Conservation (phyloP, 1,284 basidiomycete genomes). For the Malassezia globosa region DNA sequence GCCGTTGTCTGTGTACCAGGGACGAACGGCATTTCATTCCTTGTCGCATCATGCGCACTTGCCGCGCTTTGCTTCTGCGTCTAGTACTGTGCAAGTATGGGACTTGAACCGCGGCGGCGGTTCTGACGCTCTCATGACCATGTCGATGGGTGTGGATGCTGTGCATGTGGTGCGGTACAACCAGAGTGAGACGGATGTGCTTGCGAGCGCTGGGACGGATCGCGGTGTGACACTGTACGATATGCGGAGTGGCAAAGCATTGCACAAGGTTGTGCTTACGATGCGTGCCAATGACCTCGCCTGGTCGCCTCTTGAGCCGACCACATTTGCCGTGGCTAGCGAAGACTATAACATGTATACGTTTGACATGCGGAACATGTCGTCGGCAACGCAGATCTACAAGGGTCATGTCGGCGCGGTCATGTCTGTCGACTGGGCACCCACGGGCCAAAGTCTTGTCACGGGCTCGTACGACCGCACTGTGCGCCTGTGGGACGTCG, state of each 20-base stretch:
- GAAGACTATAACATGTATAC: slow-evolving; percentile 99
- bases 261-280: slow-evolving; percentile 79
- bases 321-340: slow-evolving; percentile 76
- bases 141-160: slow-evolving; percentile 58
- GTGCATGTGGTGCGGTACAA: slow-evolving; percentile 83
- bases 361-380: slow-evolving; percentile 81
- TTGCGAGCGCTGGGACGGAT: slow-evolving; percentile 86
- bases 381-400: slow-evolving; percentile 79
- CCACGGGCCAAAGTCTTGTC: slow-evolving; percentile 90
- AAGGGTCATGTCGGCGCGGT: slow-evolving; percentile 94
- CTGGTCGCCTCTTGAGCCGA: slow-evolving; percentile 93
- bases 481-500: slow-evolving; percentile 81
- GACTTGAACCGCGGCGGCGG: slow-evolving; percentile 71
- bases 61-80: slow-evolving; percentile 82
- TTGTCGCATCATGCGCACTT: slow-evolving; percentile 86
- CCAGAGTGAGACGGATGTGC: slow-evolving; percentile 77
- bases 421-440: slow-evolving; percentile 51
- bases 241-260: slow-evolving; percentile 85
- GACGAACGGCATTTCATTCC: slow-evolving; percentile 54
- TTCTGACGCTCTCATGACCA: slow-evolving; percentile 52
- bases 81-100: slow-evolving; percentile 89
- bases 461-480: slow-evolving; percentile 94
- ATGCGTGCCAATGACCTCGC: slow-evolving; percentile 64
- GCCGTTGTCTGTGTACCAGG: slow-evolving; percentile 38
- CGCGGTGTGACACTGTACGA: slow-evolving; percentile 93